Percentiles rank a stretch among this genome's conserved stretches.
Conservation (phyloP, 2,329 filamentous ascomycete species). For the Nemania sp. region DNA sequence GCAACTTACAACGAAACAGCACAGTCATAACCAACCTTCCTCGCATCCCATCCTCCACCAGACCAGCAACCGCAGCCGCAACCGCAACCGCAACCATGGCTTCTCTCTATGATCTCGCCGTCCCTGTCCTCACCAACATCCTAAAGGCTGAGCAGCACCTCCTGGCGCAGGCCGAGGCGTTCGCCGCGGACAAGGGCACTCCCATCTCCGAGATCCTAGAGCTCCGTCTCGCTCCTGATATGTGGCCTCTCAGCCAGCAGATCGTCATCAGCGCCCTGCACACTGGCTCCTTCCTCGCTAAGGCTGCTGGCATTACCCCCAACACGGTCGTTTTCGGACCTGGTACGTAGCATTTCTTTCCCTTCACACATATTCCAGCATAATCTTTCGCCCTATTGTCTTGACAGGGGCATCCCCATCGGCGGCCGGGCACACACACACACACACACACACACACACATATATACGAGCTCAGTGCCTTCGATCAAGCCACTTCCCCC, state of each 20-base stretch:
- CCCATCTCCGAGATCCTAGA: slow-evolving; percentile 35
- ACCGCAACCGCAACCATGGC: slow-evolving; percentile 34
- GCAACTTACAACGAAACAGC: slow-evolving; percentile 3
- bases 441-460: too few relatives aligned
- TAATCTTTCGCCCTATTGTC: too few relatives aligned
- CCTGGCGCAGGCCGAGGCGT: slow-evolving; percentile 44
- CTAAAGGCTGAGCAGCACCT: slow-evolving; percentile 42
- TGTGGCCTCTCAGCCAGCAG: slow-evolving; percentile 51
- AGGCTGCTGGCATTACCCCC: slow-evolving; percentile 42
- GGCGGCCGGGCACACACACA: too few relatives aligned
- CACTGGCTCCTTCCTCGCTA: slow-evolving; percentile 40
- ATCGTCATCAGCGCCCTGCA: slow-evolving; percentile 36
- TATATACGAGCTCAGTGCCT: too few relatives aligned
- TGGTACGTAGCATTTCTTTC: slow-evolving; percentile 25
- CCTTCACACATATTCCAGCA: not conserved
- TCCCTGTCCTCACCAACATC: slow-evolving; percentile 41
- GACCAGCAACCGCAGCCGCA: too few relatives aligned
- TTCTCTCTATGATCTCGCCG: slow-evolving; percentile 48
- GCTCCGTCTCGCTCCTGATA: slow-evolving; percentile 46
- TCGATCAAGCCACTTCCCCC: too few relatives aligned
- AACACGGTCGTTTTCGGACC: slow-evolving; percentile 37
- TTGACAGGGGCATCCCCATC: too few relatives aligned
- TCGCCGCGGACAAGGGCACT: slow-evolving; percentile 38
- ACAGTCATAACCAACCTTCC: not conserved
- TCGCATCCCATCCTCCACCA: not conserved